Conservation (phyloP, 1,284 basidiomycete species). For the Ustilago esculenta region DNA sequence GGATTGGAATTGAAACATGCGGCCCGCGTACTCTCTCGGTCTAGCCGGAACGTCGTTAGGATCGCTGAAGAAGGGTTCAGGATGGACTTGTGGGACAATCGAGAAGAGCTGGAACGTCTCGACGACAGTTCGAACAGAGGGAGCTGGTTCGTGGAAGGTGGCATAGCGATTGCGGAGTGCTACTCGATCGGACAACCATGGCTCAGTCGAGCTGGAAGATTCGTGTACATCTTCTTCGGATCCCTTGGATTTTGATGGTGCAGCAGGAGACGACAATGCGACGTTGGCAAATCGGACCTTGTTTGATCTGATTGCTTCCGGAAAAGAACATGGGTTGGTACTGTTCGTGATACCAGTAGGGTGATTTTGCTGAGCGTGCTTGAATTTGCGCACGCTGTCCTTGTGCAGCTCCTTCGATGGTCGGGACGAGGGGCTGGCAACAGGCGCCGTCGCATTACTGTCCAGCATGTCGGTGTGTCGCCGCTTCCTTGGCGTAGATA, state of each 20-base stretch:
- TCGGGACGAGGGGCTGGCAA: constrained; percentile 14
- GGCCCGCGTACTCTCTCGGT: constrained; percentile 81
- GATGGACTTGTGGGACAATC: constrained; percentile 76
- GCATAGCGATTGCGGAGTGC: constrained; percentile 1
- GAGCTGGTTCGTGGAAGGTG: constrained; percentile 36
- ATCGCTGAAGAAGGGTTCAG: constrained; percentile 72
- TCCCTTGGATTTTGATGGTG: not conserved
- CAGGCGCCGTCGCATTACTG: not conserved
- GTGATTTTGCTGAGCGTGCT: constrained; percentile 20
- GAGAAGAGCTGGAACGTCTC: constrained; percentile 71
- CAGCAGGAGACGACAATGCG: not conserved
- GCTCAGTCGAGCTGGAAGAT: not conserved
- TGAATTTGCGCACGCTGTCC: constrained; percentile 34
- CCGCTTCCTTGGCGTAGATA: constrained; percentile 33
- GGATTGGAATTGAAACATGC: constrained; percentile 76
- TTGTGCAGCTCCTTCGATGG: constrained; percentile 26
- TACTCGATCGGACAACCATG: not conserved
- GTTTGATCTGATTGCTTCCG: constrained; percentile 1
- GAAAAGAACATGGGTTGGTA: not conserved
- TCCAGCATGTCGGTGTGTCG: constrained; percentile 10
- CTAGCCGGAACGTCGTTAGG: constrained; percentile 76
- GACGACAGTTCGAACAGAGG: constrained; percentile 68
- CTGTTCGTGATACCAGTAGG: constrained; percentile 4
- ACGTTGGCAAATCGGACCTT: constrained; percentile 21
- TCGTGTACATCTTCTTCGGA: not conserved